Evolutionary conservation across 1,284 basidiomycete species (phyloP).

Genomic region (Puccinia coronata): DNA sequence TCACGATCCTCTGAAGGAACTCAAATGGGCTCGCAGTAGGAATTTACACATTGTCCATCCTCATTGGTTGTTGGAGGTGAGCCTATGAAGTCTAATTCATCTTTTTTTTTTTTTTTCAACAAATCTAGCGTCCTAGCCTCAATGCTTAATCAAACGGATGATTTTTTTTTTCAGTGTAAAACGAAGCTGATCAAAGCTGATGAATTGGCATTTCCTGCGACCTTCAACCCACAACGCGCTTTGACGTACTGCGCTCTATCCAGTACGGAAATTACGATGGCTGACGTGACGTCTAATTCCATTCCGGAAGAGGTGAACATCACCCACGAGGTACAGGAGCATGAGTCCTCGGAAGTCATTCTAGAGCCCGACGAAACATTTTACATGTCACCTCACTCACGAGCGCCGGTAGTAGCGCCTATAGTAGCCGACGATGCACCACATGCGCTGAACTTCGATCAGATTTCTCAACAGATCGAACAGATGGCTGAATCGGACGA

Average conservation of each 20-base stretch:
- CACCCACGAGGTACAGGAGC: not conserved
- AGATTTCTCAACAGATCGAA: not conserved
- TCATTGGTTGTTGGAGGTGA: slow-evolving; percentile 39
- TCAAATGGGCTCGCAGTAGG: slow-evolving; percentile 26
- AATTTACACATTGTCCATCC: slow-evolving; percentile 43
- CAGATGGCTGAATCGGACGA: slow-evolving; percentile 3
- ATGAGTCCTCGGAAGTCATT: slow-evolving; percentile 9
- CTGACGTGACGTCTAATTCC: not conserved
- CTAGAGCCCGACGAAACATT: slow-evolving; percentile 37
- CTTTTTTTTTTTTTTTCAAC: not conserved
- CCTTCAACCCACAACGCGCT: slow-evolving; percentile 35
- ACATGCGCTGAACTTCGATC: not conserved
- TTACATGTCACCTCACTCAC: not conserved
- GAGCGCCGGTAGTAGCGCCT: not conserved
- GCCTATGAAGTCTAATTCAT: not conserved
- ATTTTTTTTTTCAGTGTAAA: slow-evolving; percentile 20
- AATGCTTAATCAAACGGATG: not conserved
- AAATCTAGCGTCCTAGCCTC: not conserved
- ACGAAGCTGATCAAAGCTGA: slow-evolving; percentile 24
- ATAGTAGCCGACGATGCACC: slow-evolving; percentile 2
- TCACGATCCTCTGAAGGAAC: slow-evolving; percentile 25
- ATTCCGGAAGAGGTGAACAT: not conserved
- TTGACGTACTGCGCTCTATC: slow-evolving; percentile 30
- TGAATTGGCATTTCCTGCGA: slow-evolving; percentile 37
- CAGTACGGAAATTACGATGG: slow-evolving; percentile 9